These are phyloP conservation scores for Lodderomyces beijingensis DNA, from an alignment of 1,139 yeast species.

Conservation along the genomic window DNA sequence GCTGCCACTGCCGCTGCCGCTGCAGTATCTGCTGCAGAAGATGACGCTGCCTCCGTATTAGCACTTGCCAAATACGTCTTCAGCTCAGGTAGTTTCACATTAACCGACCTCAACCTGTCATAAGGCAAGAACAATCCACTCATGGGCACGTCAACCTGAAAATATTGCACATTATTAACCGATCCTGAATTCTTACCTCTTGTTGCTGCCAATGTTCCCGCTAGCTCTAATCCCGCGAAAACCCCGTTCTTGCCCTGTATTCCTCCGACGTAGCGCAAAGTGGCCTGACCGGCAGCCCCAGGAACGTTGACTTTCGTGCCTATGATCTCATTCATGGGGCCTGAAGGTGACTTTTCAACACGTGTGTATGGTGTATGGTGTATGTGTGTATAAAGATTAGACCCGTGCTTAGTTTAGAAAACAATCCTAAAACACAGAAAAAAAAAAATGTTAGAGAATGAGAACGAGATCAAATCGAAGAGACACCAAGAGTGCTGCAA, in stretches of 20 bases:
- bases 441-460: too few relatives aligned
- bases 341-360: background rate
- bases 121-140: slow-evolving; percentile 75
- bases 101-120: slow-evolving; percentile 49
- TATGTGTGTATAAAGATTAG: slow-evolving; percentile 1
- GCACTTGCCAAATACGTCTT: background rate
- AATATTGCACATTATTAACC: slow-evolving; percentile 42
- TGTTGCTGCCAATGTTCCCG: slow-evolving; percentile 52
- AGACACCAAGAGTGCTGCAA: too few relatives aligned
- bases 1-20: background rate
- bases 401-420: too few relatives aligned
- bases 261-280: slow-evolving; percentile 67
- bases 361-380: too few relatives aligned
- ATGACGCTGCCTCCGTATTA: background rate
- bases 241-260: slow-evolving; percentile 69
- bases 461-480: too few relatives aligned
- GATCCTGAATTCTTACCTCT: slow-evolving; percentile 45
- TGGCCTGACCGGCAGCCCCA: slow-evolving; percentile 51
- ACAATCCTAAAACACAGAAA: too few relatives aligned
- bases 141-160: slow-evolving; percentile 51
- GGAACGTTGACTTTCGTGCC: slow-evolving; percentile 40
- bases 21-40: background rate
- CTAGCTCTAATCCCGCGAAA: slow-evolving; percentile 86
- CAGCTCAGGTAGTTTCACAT: slow-evolving; percentile 22
- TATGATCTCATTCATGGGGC: slow-evolving; percentile 19